Evolutionary conservation across 2,329 filamentous ascomycete genomes (phyloP), one percentile per base, ranked within the genome.

Genomic region (Alternaria tenuissima): DNA sequence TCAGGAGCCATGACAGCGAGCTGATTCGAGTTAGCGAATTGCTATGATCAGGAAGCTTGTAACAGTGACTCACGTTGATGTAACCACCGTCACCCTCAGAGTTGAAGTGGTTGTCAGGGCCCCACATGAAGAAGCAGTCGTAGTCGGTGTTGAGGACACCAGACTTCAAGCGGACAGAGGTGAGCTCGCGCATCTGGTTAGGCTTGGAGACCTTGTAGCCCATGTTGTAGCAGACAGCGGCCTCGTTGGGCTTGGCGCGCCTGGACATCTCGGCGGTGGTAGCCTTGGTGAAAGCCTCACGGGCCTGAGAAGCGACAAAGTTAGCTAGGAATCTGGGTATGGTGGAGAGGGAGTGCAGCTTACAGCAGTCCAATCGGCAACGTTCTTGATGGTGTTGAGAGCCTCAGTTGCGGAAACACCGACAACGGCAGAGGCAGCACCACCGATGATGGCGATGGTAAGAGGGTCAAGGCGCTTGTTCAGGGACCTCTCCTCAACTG

Each of bases 181-280:
- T 36, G 32, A 49, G 46, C 30, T 36, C 30, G 32, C 46, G 46
- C 30, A 49, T 38, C 46, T 49, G 46, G 46, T 38, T 49, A 14
- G 46, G 46, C 46, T 49, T 49, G 30, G 46, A 36, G 32, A 49
- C 32, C 3, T 24, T 36, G 46, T 49, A 49, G 32, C 20, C 46
- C 46, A n/a, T 49, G 46, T 49, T 49, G 32, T 49, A 49, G 46
- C 46, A 49, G 46, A 49, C 32, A 18, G 46, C 20, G 22, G 46
- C 30, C 32, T 49, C 46, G 46, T 18, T 18, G 32, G 30, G 20
- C 14, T 20, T 6, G 5, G 46, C 46, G 14, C 46, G 30, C 32
- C 9, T 36, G 46, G 16, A 24, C 46, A 49, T 49, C 20, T 36
- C 30, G 14, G 20, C 14, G 32, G 18, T 18, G 12, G 46, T 49